Percentiles rank a stretch among this genome's conserved stretches.
These are phyloP conservation scores for Pneumocystis oryctolagi DNA, from an alignment of 1,139 yeast genomes.

Conservation along the genomic window DNA sequence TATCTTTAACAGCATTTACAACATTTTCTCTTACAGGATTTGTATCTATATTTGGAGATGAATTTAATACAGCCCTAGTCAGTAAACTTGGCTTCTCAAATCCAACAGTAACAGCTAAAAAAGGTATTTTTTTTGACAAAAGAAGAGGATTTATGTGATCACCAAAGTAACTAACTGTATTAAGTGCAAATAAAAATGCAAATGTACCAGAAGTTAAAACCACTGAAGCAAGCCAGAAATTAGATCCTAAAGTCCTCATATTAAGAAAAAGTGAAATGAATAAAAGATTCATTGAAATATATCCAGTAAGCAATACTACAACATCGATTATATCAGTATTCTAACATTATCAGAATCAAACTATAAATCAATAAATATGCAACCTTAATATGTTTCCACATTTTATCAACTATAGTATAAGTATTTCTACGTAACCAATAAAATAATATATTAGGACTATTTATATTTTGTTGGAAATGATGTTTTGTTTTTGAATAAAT, in stretches of 20 bases:
- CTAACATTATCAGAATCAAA: conserved; percentile 3
- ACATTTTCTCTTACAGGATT: conserved; percentile 24
- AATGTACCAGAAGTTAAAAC: conserved; percentile 68
- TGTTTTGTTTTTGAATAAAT: not conserved
- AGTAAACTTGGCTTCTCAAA: conserved; percentile 75
- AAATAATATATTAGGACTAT: not conserved
- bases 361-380: conserved; percentile 4
- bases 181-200: conserved; percentile 73
- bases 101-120: conserved; percentile 82
- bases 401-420: not conserved
- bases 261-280: conserved; percentile 62
- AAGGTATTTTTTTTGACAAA: conserved; percentile 84
- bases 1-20: conserved; percentile 43
- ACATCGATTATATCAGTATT: conserved; percentile 85
- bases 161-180: conserved; percentile 36
- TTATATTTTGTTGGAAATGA: not conserved
- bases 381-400: conserved; percentile 5
- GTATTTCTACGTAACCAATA: conserved; percentile 1
- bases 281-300: conserved; percentile 81
- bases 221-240: conserved; percentile 77
- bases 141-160: conserved; percentile 54
- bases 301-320: conserved; percentile 64
- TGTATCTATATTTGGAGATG: conserved; percentile 23
- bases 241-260: conserved; percentile 70
- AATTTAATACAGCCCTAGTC: conserved; percentile 47